Conservation (phyloP, 441 rosid genomes). For the Capsella rubella region DNA sequence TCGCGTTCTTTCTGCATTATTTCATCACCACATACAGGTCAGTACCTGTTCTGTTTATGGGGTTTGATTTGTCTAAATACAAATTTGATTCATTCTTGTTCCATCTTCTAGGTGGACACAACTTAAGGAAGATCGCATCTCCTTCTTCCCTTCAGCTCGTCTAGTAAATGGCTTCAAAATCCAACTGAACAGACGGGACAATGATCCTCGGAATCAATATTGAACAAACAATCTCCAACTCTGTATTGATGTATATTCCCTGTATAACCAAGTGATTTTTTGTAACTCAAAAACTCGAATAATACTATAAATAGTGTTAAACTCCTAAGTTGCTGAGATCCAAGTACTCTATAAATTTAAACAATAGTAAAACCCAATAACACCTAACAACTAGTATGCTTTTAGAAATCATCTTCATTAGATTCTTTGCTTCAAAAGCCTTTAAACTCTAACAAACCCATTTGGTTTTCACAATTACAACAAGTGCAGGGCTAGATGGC, state of each 20-base stretch:
- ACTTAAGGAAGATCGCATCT: conserved; percentile 66
- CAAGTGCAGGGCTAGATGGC: conserved; percentile 31
- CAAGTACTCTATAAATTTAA: background rate
- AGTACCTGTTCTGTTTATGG: conserved; percentile 11
- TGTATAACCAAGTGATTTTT: conserved; percentile 35
- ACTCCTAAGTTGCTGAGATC: conserved; percentile 12
- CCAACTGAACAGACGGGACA: conserved; percentile 47
- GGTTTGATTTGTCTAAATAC: conserved; percentile 14
- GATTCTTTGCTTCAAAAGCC: conserved; percentile 17
- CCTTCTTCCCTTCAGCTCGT: conserved; percentile 91
- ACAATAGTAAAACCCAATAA: background rate
- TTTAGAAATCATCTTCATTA: conserved; percentile 23
- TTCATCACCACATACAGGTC: conserved; percentile 68
- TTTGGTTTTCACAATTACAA: conserved; percentile 44
- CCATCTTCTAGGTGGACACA: conserved; percentile 68
- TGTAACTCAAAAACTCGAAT: conserved; percentile 12
- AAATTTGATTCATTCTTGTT: conserved; percentile 16
- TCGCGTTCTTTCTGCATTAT: conserved; percentile 80
- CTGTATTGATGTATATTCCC: conserved; percentile 28
- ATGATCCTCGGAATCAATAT: conserved; percentile 16
- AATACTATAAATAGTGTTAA: background rate
- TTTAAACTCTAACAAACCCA: conserved; percentile 31
- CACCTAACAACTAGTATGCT: background rate
- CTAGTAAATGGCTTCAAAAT: conserved; percentile 82
- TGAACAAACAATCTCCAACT: conserved; percentile 14